Evolutionary conservation across 257 asterid species (phyloP).

Genomic region (Lavandula angustifolia): DNA sequence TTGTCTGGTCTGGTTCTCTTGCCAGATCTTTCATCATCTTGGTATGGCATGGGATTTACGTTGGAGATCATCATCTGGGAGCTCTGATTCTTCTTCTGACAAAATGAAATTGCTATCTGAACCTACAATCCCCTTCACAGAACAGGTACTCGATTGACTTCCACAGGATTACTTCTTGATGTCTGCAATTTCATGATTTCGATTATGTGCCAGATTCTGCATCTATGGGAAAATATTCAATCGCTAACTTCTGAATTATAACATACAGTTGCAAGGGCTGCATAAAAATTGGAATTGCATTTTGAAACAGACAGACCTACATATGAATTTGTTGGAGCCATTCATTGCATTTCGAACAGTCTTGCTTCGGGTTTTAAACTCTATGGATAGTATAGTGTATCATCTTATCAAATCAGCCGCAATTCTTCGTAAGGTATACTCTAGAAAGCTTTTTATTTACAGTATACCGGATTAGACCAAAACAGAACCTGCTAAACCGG

Average conservation of each 20-base stretch:
- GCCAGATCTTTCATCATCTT: slow-evolving; percentile 86
- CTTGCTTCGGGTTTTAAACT: slow-evolving; percentile 70
- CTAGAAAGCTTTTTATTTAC: slow-evolving; percentile 25
- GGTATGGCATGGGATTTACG: slow-evolving; percentile 93
- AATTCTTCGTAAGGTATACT: slow-evolving; percentile 84
- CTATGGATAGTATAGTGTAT: slow-evolving; percentile 54
- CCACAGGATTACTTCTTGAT: slow-evolving; percentile 17
- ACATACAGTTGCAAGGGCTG: slow-evolving; percentile 65
- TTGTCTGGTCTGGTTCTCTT: slow-evolving; percentile 32
- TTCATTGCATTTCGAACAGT: slow-evolving; percentile 89
- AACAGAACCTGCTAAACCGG: slow-evolving; percentile 30
- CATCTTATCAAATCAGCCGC: slow-evolving; percentile 91
- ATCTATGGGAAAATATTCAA: background rate
- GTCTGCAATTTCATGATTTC: slow-evolving; percentile 18
- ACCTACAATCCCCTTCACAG: slow-evolving; percentile 58
- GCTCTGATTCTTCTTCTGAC: slow-evolving; percentile 42
- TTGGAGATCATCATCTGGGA: slow-evolving; percentile 58
- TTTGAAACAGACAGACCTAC: slow-evolving; percentile 76
- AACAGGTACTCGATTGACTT: slow-evolving; percentile 56
- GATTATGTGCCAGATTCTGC: slow-evolving; percentile 3
- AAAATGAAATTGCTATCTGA: slow-evolving; percentile 47
- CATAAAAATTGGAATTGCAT: slow-evolving; percentile 69
- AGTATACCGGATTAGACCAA: slow-evolving; percentile 14
- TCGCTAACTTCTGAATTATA: slow-evolving; percentile 34
- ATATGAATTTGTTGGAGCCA: slow-evolving; percentile 94